These are phyloP conservation scores for Penicillium waksmanii DNA, from an alignment of 495 filamentous ascomycete genomes.

Conservation along the genomic window DNA sequence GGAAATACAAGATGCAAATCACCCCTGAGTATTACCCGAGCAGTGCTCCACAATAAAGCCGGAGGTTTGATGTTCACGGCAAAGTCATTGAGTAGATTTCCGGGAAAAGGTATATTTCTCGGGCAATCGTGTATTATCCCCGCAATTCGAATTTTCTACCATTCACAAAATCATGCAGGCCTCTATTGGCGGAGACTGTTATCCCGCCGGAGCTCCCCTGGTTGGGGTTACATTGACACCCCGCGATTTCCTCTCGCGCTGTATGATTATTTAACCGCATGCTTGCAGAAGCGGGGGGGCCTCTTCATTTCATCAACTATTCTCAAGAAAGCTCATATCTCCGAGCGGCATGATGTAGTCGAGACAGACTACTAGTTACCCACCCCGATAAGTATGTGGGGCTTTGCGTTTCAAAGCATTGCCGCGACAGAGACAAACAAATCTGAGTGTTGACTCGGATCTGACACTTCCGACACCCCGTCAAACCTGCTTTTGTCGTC, in stretches of 20 bases:
- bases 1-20: conserved; percentile 1
- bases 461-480: not conserved
- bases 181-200: not conserved
- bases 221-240: conserved; percentile 2
- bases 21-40: conserved; percentile 3
- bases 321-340: not conserved
- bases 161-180: not conserved
- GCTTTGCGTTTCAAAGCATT: too few relatives aligned
- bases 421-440: too few relatives aligned
- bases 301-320: not conserved
- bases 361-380: not conserved
- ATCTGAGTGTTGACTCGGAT: not conserved
- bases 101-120: not conserved
- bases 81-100: not conserved
- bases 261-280: not conserved
- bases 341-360: not conserved
- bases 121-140: not conserved
- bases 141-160: not conserved
- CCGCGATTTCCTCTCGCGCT: not conserved
- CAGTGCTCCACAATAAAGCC: not conserved
- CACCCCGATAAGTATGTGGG: not conserved
- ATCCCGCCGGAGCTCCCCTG: not conserved
- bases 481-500: not conserved
- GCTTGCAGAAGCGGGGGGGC: not conserved
- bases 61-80: not conserved